Evolutionary conservation across 108 stramenopile genomes (phyloP).

Genomic region (Tribonema minus): DNA sequence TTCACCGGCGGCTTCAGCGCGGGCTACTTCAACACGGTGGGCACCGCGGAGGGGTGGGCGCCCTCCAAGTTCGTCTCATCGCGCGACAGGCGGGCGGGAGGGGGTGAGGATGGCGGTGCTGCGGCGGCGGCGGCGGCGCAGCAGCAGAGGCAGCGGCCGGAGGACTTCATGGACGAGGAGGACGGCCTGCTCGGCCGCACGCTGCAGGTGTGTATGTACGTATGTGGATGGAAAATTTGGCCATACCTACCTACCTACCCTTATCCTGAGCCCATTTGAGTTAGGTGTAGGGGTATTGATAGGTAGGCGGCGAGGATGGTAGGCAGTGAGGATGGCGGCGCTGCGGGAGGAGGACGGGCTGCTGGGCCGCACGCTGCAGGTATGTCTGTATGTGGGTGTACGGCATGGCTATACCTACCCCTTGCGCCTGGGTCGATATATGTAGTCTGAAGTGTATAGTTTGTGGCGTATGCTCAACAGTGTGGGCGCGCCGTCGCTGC

Average conservation of each 20-base stretch:
- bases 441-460: too few species aligned
- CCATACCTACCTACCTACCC: too few species aligned
- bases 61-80: conserved; percentile 55
- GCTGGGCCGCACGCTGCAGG: conserved; percentile 40
- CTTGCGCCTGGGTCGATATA: too few species aligned
- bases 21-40: conserved; percentile 75
- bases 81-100: conserved; percentile 45
- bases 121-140: too few species aligned
- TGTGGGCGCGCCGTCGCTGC: too few species aligned
- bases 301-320: too few species aligned
- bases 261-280: too few species aligned
- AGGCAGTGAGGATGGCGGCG: background rate
- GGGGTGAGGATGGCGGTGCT: background rate
- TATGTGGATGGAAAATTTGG: too few species aligned
- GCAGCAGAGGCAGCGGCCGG: conserved; percentile 46
- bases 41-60: conserved; percentile 72
- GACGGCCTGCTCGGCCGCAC: conserved; percentile 53
- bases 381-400: too few species aligned
- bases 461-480: too few species aligned
- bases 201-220: conserved; percentile 36
- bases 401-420: too few species aligned
- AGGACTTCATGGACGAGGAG: conserved; percentile 60
- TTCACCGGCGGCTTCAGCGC: conserved; percentile 79
- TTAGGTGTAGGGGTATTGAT: too few species aligned
- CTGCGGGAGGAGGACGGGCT: conserved; percentile 53